These are phyloP conservation scores for Ophiostoma perfectum DNA, from an alignment of 2,329 filamentous ascomycete species.

Conservation along the genomic window DNA sequence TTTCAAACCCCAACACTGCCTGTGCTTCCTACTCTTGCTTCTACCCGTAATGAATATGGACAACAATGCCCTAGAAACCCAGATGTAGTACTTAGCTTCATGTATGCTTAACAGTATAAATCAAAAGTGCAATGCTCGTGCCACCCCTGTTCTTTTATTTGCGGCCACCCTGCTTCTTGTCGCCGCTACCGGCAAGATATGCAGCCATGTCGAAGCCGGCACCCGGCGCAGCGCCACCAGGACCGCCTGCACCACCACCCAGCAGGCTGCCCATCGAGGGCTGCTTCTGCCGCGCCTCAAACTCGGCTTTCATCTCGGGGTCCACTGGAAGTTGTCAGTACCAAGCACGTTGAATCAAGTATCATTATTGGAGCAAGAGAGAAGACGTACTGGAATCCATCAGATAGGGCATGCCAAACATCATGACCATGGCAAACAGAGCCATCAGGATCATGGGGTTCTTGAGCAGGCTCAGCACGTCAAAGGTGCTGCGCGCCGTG, in stretches of 20 bases:
- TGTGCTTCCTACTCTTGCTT: no score
- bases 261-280: conserved; percentile 59
- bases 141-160: conserved; percentile 27
- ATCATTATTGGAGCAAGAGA: neutral
- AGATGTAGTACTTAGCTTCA: neutral
- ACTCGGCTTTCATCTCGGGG: conserved; percentile 88
- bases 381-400: conserved; percentile 81
- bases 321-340: conserved; percentile 61
- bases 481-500: conserved; percentile 68
- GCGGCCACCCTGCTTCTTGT: conserved; percentile 36
- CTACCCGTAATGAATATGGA: neutral
- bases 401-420: conserved; percentile 90
- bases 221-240: conserved; percentile 36
- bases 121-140: neutral
- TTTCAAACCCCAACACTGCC: no score
- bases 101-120: neutral
- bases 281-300: conserved; percentile 80
- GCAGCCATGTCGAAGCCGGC: conserved; percentile 58
- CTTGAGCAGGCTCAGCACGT: conserved; percentile 75
- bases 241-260: conserved; percentile 40
- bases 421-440: conserved; percentile 72
- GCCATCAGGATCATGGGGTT: conserved; percentile 97
- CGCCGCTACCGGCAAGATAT: conserved; percentile 51
- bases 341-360: no score
- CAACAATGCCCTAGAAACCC: neutral